These are phyloP conservation scores for Phaeosphaeriaceae sp. DNA, from an alignment of 2,329 filamentous ascomycete genomes.

Conservation along the genomic window DNA sequence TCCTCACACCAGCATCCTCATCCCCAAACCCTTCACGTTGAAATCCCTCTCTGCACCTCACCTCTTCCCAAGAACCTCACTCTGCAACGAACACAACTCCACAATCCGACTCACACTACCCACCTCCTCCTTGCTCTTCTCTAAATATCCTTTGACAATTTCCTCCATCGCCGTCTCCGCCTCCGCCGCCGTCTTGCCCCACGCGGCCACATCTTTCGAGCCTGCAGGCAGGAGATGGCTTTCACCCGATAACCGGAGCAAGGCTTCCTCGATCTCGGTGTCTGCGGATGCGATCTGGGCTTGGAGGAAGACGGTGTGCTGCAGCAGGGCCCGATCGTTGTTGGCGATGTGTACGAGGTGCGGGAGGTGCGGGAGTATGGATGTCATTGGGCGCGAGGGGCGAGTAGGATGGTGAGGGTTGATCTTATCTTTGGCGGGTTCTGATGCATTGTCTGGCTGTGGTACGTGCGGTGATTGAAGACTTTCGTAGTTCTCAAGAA, in stretches of 20 bases:
- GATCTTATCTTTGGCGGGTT: background rate
- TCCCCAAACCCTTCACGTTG: too few relatives aligned
- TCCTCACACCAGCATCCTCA: too few relatives aligned
- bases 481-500: constrained; percentile 30
- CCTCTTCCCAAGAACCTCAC: constrained; percentile 21
- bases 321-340: constrained; percentile 40
- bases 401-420: constrained; percentile 1
- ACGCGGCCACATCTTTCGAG: constrained; percentile 31
- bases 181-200: constrained; percentile 33
- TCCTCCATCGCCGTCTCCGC: constrained; percentile 25
- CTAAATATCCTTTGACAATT: constrained; percentile 25
- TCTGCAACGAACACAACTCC: constrained; percentile 38
- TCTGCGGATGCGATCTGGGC: constrained; percentile 38
- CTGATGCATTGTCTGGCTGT: background rate
- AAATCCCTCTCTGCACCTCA: too few relatives aligned
- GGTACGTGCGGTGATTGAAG: constrained; percentile 18
- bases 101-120: constrained; percentile 32
- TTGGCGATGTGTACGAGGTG: constrained; percentile 29
- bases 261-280: constrained; percentile 34
- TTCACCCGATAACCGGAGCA: constrained; percentile 46
- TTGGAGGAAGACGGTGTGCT: constrained; percentile 45
- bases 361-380: constrained; percentile 33
- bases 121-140: constrained; percentile 31
- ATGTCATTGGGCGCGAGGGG: constrained; percentile 17
- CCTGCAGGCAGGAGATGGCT: constrained; percentile 48